These are phyloP conservation scores for Daldinia sp. DNA, from an alignment of 2,329 filamentous ascomycete genomes.

Conservation along the genomic window DNA sequence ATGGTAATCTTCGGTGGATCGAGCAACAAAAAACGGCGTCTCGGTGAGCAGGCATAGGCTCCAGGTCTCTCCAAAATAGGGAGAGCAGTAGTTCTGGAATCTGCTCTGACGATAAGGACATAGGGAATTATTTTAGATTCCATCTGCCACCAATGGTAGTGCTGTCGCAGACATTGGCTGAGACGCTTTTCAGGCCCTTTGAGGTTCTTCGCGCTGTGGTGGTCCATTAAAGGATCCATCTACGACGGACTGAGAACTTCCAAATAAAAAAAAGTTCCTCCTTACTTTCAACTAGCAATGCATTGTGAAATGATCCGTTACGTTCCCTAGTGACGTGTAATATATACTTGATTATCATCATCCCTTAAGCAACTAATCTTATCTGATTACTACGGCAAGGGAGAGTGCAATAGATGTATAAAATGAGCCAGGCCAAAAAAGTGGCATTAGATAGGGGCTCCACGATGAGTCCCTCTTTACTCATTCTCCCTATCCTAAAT, in stretches of 20 bases:
- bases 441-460: too few species aligned
- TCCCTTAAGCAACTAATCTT: not conserved
- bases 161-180: slow-evolving; percentile 47
- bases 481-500: too few species aligned
- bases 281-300: slow-evolving; percentile 16
- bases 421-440: too few species aligned
- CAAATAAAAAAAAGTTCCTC: slow-evolving; percentile 50
- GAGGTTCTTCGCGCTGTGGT: slow-evolving; percentile 49
- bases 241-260: slow-evolving; percentile 54
- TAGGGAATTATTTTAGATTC: slow-evolving; percentile 45
- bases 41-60: slow-evolving; percentile 46
- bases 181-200: slow-evolving; percentile 48
- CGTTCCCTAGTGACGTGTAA: not conserved
- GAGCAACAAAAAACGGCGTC: slow-evolving; percentile 44
- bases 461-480: too few species aligned
- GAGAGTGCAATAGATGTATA: not conserved
- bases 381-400: not conserved
- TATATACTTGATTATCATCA: not conserved
- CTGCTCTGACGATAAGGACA: slow-evolving; percentile 44
- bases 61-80: slow-evolving; percentile 40
- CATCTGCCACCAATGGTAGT: slow-evolving; percentile 45
- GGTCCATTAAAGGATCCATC: slow-evolving; percentile 48
- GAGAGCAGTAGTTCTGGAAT: slow-evolving; percentile 41
- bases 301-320: slow-evolving; percentile 6
- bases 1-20: slow-evolving; percentile 48